Conservation (phyloP, 2,329 filamentous ascomycete species). For the Shiraia sp. region DNA sequence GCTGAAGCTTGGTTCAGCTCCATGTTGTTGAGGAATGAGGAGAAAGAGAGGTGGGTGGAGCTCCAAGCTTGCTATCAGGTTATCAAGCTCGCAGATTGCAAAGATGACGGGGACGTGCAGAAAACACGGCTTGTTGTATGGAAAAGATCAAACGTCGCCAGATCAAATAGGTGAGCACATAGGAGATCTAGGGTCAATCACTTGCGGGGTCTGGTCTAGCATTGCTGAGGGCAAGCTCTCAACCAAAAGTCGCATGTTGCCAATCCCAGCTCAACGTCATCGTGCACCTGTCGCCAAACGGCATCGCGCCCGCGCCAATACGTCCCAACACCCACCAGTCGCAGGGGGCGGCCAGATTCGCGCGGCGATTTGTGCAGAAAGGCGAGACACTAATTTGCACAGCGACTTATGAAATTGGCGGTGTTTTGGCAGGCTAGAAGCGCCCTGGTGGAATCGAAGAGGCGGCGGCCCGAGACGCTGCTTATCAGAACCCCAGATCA, state of each 20-base stretch:
- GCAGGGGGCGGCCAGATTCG: conserved; percentile 20
- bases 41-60: conserved; percentile 11
- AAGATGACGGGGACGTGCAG: conserved; percentile 9
- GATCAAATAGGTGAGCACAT: conserved; percentile 11
- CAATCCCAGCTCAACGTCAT: conserved; percentile 36
- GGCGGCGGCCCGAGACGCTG: conserved; percentile 9
- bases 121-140: conserved; percentile 11
- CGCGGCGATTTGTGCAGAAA: conserved; percentile 18
- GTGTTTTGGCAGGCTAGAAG: conserved; percentile 1
- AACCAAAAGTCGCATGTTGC: conserved; percentile 35
- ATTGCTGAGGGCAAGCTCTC: conserved; percentile 33
- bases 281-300: conserved; percentile 25
- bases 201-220: conserved; percentile 36
- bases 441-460: neutral
- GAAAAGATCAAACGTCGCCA: conserved; percentile 6
- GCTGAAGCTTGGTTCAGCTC: conserved; percentile 50
- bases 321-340: conserved; percentile 23
- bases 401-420: neutral
- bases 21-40: conserved; percentile 29
- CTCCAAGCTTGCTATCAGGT: conserved; percentile 18
- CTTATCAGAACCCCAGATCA: conserved; percentile 13
- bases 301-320: conserved; percentile 26
- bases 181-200: conserved; percentile 2
- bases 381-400: neutral
- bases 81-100: conserved; percentile 5